These are phyloP conservation scores for Penicillium fimorum DNA, from an alignment of 495 filamentous ascomycete genomes.

Conservation along the genomic window DNA sequence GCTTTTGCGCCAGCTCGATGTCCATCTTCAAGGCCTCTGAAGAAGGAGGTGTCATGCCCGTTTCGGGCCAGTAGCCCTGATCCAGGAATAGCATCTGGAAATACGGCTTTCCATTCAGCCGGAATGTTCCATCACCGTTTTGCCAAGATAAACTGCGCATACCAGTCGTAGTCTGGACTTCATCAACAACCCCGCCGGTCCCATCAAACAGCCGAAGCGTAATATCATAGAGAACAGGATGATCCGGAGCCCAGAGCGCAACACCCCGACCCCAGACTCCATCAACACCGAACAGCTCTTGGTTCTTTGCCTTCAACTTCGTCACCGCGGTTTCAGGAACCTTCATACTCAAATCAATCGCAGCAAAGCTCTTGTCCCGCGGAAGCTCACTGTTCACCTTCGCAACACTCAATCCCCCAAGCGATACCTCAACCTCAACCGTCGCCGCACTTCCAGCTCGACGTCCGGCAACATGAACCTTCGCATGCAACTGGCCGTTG, in stretches of 20 bases:
- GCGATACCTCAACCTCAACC: constrained; percentile 29
- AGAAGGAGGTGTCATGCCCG: constrained; percentile 40
- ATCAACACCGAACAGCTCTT: constrained; percentile 16
- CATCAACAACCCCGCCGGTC: constrained; percentile 22
- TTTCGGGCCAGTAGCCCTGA: constrained; percentile 42
- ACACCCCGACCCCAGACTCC: constrained; percentile 30
- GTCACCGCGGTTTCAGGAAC: constrained; percentile 4
- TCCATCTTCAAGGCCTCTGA: constrained; percentile 32
- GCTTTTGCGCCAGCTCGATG: constrained; percentile 31
- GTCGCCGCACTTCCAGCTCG: constrained; percentile 9
- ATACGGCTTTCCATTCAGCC: constrained; percentile 37
- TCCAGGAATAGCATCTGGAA: constrained; percentile 41
- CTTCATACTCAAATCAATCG: constrained; percentile 27
- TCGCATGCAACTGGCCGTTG: constrained; percentile 25
- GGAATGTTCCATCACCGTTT: constrained; percentile 38
- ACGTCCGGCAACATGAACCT: constrained; percentile 23
- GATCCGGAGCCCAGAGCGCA: constrained; percentile 40
- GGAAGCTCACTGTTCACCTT: constrained; percentile 13
- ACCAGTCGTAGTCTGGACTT: constrained; percentile 33
- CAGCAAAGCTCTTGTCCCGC: constrained; percentile 21
- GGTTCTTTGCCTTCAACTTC: constrained; percentile 11
- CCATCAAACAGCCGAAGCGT: constrained; percentile 26
- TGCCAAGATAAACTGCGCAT: constrained; percentile 40
- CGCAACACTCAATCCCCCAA: constrained; percentile 22
- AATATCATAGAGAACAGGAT: constrained; percentile 40